Conservation (phyloP, 2,329 filamentous ascomycete species). For the Diaporthe sp. region DNA sequence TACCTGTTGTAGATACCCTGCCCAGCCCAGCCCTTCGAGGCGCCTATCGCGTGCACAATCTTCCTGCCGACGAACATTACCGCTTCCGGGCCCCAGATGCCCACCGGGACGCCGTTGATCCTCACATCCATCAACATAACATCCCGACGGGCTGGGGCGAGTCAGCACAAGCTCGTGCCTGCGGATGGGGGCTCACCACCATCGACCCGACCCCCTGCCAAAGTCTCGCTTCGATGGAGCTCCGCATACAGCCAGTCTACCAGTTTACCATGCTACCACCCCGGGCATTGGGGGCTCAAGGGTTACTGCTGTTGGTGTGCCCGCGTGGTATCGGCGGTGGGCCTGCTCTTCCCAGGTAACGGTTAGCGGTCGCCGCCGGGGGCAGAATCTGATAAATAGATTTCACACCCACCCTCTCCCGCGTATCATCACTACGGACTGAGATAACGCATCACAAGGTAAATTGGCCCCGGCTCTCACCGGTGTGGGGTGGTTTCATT, state of each 20-base stretch:
- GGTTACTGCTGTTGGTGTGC: constrained; percentile 9
- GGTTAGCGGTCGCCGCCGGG: constrained; percentile 21
- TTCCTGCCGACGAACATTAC: neutral
- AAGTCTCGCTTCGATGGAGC: neutral
- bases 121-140: neutral
- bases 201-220: neutral
- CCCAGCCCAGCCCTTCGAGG: neutral
- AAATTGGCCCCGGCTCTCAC: constrained; percentile 37
- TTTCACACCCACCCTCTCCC: constrained; percentile 17
- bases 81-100: neutral
- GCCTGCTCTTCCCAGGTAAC: constrained; percentile 13
- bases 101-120: neutral
- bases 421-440: constrained; percentile 13
- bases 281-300: constrained; percentile 1
- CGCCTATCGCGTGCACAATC: neutral
- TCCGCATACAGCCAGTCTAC: neutral
- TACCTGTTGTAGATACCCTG: neutral
- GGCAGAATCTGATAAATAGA: constrained; percentile 27
- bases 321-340: constrained; percentile 17
- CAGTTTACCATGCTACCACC: neutral
- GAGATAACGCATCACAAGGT: constrained; percentile 34
- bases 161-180: constrained; percentile 16
- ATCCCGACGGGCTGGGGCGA: constrained; percentile 19
- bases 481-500: constrained; percentile 40
- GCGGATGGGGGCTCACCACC: neutral